These are phyloP conservation scores for Paramecium caudatum DNA, from an alignment of 73 alveolate species.

Conservation along the genomic window DNA sequence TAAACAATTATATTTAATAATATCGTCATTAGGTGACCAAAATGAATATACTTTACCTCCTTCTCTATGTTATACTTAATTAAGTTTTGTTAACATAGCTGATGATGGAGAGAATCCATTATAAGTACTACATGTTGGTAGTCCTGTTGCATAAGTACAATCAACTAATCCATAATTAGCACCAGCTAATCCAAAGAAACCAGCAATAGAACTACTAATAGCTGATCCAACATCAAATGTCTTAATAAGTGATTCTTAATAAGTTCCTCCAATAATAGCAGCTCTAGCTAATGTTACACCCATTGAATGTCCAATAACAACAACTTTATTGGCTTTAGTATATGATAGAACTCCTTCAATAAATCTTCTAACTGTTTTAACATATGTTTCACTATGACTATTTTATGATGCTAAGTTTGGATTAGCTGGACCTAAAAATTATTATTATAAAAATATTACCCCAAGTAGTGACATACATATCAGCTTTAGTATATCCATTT, in stretches of 20 bases:
- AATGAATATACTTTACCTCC: conserved; percentile 1
- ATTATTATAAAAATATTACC: conserved; percentile 54
- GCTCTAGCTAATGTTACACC: conserved; percentile 75
- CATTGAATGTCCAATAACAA: conserved; percentile 78
- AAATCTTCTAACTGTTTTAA: conserved; percentile 62
- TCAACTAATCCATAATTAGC: conserved; percentile 76
- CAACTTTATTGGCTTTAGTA: conserved; percentile 63
- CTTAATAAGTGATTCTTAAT: background rate
- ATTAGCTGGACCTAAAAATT: conserved; percentile 68
- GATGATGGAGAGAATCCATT: conserved; percentile 66
- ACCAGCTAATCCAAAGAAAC: conserved; percentile 78
- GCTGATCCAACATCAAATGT: conserved; percentile 73
- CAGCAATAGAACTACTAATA: conserved; percentile 73
- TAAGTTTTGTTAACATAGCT: background rate
- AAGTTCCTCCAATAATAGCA: conserved; percentile 8
- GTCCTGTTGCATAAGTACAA: conserved; percentile 51
- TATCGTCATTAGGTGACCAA: conserved; percentile 57
- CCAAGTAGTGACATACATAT: conserved; percentile 80
- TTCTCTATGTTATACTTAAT: background rate
- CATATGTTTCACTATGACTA: conserved; percentile 53
- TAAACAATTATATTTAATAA: background rate
- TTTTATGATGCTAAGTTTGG: conserved; percentile 12
- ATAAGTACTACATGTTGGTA: conserved; percentile 17
- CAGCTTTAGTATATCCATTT: conserved; percentile 76
- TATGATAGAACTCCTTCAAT: conserved; percentile 74